phyloP scores from a whole-genome alignment of 2,329 filamentous ascomycete species.

The Cytospora paraplurivora region DNA sequence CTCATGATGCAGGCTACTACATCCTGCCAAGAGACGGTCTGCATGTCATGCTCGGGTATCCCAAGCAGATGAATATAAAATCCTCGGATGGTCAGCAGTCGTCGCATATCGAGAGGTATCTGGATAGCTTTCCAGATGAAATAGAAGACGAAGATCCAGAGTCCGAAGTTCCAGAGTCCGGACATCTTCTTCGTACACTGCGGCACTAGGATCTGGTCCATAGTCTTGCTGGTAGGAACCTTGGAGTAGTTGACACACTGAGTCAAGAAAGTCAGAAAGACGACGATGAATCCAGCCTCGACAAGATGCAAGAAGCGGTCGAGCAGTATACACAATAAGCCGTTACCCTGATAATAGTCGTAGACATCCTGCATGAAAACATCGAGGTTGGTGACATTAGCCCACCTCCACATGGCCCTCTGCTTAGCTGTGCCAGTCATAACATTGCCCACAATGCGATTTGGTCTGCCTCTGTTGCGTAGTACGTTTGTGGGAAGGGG shows the following conservation, averaged over 20 bases:
- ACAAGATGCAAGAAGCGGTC: slow-evolving; percentile 71
- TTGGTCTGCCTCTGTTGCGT: slow-evolving; percentile 35
- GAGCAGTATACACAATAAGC: slow-evolving; percentile 81
- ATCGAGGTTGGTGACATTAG: slow-evolving; percentile 86
- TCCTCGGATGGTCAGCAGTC: slow-evolving; percentile 76
- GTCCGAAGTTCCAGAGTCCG: slow-evolving; percentile 71
- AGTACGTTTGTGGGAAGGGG: slow-evolving; percentile 30
- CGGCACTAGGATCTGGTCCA: slow-evolving; percentile 61
- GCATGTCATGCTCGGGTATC: slow-evolving; percentile 82
- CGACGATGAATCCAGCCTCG: slow-evolving; percentile 79
- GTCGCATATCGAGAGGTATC: slow-evolving; percentile 71
- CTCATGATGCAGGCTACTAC: slow-evolving; percentile 84
- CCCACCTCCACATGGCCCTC: slow-evolving; percentile 89
- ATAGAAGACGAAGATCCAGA: slow-evolving; percentile 85
- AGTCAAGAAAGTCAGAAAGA: slow-evolving; percentile 79
- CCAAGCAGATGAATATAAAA: slow-evolving; percentile 83
- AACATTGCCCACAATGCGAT: slow-evolving; percentile 34
- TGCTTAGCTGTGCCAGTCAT: slow-evolving; percentile 56
- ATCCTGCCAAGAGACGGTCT: slow-evolving; percentile 92
- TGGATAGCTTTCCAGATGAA: slow-evolving; percentile 81
- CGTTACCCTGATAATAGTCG: slow-evolving; percentile 79
- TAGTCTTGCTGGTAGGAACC: slow-evolving; percentile 64
- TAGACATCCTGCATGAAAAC: slow-evolving; percentile 85
- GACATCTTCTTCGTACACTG: slow-evolving; percentile 79
- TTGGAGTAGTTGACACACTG: slow-evolving; percentile 84